phyloP scores from a whole-genome alignment of 75 land plant species.

The Cryptomeria japonica region DNA sequence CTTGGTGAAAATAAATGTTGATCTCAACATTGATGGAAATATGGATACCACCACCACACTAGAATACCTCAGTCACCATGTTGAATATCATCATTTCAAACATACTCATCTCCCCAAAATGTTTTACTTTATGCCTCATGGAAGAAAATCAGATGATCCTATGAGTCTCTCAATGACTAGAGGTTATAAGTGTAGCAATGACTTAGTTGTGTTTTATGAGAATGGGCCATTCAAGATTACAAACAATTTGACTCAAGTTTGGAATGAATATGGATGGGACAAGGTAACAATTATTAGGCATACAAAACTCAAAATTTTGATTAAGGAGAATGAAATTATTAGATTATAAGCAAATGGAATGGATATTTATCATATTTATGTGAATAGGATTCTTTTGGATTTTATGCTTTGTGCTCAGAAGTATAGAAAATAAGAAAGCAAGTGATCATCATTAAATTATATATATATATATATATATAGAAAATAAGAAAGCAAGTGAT shows the following conservation, averaged over 20 bases:
- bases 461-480: too few species aligned
- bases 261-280: slow-evolving; percentile 99
- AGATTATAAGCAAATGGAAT: too few species aligned
- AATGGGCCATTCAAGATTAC: slow-evolving; percentile 91
- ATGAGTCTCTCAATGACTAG: slow-evolving; percentile 92
- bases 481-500: too few species aligned
- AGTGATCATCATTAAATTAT: too few species aligned
- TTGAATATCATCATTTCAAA: slow-evolving; percentile 74
- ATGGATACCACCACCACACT: slow-evolving; percentile 14
- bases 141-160: slow-evolving; percentile 58
- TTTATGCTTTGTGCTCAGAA: too few species aligned
- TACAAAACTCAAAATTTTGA: too few species aligned
- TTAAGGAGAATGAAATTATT: too few species aligned
- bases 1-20: slow-evolving; percentile 62
- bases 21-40: slow-evolving; percentile 34
- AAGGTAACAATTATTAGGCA: too few species aligned
- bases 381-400: too few species aligned
- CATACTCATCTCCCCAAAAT: slow-evolving; percentile 69
- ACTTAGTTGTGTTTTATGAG: slow-evolving; percentile 92
- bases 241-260: slow-evolving; percentile 66
- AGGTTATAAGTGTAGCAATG: slow-evolving; percentile 95
- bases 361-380: too few species aligned
- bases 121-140: slow-evolving; percentile 84
- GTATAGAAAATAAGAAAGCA: too few species aligned
- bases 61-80: slow-evolving; percentile 85